These are phyloP conservation scores for Fusarium pseudocircinatum DNA, from an alignment of 2,329 filamentous ascomycete genomes.

Conservation along the genomic window DNA sequence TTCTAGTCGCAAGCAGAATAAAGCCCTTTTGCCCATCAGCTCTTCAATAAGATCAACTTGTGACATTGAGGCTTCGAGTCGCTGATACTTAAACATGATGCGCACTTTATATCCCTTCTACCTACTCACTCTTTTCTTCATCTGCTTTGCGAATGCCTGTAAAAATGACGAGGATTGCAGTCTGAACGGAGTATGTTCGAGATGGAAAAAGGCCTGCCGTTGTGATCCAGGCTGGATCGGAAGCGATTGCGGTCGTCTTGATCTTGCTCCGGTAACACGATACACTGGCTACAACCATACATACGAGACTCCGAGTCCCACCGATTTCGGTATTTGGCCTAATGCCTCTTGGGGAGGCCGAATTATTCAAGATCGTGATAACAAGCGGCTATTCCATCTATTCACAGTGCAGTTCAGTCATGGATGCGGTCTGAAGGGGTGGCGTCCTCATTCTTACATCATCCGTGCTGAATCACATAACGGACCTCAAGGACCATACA, in stretches of 20 bases:
- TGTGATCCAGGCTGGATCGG: slow-evolving; percentile 57
- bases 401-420: slow-evolving; percentile 56
- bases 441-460: slow-evolving; percentile 57
- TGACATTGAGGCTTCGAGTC: too few relatives aligned
- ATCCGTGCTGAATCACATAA: slow-evolving; percentile 56
- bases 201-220: slow-evolving; percentile 12
- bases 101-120: not conserved
- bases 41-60: not conserved
- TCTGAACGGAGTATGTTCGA: slow-evolving; percentile 44
- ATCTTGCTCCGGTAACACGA: slow-evolving; percentile 53
- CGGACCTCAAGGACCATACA: slow-evolving; percentile 57
- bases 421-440: slow-evolving; percentile 58
- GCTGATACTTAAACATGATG: not conserved
- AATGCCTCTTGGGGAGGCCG: slow-evolving; percentile 61
- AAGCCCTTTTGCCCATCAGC: fast-evolving
- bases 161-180: slow-evolving; percentile 44
- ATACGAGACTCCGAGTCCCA: slow-evolving; percentile 46
- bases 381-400: slow-evolving; percentile 54
- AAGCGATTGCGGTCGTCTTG: slow-evolving; percentile 55
- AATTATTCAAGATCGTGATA: slow-evolving; percentile 54
- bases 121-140: not conserved
- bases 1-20: not conserved
- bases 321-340: not conserved
- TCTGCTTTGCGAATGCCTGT: slow-evolving; percentile 1
- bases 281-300: slow-evolving; percentile 59